These are phyloP conservation scores for Diospyros kaki DNA, from an alignment of 148 eudicot genomes.

Conservation along the genomic window DNA sequence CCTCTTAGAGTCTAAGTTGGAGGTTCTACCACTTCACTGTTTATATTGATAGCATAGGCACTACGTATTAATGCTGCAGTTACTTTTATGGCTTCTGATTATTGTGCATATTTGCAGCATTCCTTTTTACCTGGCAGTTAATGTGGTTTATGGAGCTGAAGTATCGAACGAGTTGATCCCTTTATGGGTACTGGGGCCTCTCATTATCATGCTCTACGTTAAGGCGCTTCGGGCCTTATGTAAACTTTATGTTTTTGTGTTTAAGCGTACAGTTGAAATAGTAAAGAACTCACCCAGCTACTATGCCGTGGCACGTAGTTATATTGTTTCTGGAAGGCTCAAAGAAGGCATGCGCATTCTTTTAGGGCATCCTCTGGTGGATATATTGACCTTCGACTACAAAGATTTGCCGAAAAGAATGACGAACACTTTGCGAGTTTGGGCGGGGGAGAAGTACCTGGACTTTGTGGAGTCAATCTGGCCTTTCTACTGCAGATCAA, in stretches of 20 bases:
- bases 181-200: slow-evolving; percentile 77
- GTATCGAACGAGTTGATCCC: slow-evolving; percentile 85
- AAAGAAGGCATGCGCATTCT: slow-evolving; percentile 32
- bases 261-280: slow-evolving; percentile 58
- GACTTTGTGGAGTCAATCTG: slow-evolving; percentile 78
- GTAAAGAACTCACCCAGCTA: slow-evolving; percentile 49
- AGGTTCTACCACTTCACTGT: background rate
- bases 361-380: slow-evolving; percentile 45
- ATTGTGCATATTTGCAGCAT: slow-evolving; percentile 46
- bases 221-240: slow-evolving; percentile 45
- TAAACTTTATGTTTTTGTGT: slow-evolving; percentile 53
- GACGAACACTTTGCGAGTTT: slow-evolving; percentile 34
- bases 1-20: no score
- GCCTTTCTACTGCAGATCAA: slow-evolving; percentile 65
- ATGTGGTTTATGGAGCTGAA: slow-evolving; percentile 62
- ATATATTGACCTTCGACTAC: slow-evolving; percentile 36
- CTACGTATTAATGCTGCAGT: background rate
- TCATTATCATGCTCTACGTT: slow-evolving; percentile 53
- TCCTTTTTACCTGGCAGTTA: slow-evolving; percentile 63
- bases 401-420: slow-evolving; percentile 29
- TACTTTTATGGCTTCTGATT: slow-evolving; percentile 6
- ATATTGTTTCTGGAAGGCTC: slow-evolving; percentile 50
- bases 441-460: slow-evolving; percentile 55
- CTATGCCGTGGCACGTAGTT: slow-evolving; percentile 26
- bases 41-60: background rate